Percentiles rank a stretch among this genome's conserved stretches.
Conservation (phyloP, 2,329 filamentous ascomycete species). For the Aspergillus phoenicis region DNA sequence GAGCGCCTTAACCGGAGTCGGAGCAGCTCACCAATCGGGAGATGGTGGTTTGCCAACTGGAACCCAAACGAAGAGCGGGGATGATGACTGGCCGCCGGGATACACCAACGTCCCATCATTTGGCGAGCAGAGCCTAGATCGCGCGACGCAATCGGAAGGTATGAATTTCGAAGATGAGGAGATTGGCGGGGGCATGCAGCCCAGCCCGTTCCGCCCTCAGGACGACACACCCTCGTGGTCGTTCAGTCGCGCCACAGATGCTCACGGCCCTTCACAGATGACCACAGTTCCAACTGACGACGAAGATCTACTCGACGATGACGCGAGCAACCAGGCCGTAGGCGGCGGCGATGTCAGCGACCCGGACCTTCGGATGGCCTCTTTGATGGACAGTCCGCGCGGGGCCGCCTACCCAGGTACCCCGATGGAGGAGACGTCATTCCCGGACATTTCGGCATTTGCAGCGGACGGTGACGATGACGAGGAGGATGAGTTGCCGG, state of each 20-base stretch:
- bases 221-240: slow-evolving; percentile 40
- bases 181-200: slow-evolving; percentile 25
- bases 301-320: slow-evolving; percentile 40
- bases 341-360: slow-evolving; percentile 40
- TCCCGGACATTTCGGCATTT: slow-evolving; percentile 37
- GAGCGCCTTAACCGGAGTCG: slow-evolving; percentile 80
- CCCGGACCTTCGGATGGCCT: slow-evolving; percentile 35
- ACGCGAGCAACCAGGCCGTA: slow-evolving; percentile 45
- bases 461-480: slow-evolving; percentile 36
- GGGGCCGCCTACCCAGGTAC: slow-evolving; percentile 24
- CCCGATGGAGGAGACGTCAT: slow-evolving; percentile 29
- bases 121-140: slow-evolving; percentile 27
- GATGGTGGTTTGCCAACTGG: slow-evolving; percentile 60
- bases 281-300: slow-evolving; percentile 33
- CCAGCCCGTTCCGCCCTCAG: slow-evolving; percentile 27
- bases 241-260: slow-evolving; percentile 35
- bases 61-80: slow-evolving; percentile 39
- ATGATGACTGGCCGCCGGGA: slow-evolving; percentile 33
- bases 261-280: slow-evolving; percentile 35
- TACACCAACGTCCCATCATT: slow-evolving; percentile 32
- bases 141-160: slow-evolving; percentile 31
- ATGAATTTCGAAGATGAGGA: slow-evolving; percentile 39
- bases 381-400: slow-evolving; percentile 30
- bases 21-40: slow-evolving; percentile 70
- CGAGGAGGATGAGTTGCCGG: slow-evolving; percentile 41